A percentile compares a stretch with the other conserved stretches of the same genome.
Evolutionary conservation across 2,329 filamentous ascomycete species (phyloP).

Genomic region (Alternaria sp.): DNA sequence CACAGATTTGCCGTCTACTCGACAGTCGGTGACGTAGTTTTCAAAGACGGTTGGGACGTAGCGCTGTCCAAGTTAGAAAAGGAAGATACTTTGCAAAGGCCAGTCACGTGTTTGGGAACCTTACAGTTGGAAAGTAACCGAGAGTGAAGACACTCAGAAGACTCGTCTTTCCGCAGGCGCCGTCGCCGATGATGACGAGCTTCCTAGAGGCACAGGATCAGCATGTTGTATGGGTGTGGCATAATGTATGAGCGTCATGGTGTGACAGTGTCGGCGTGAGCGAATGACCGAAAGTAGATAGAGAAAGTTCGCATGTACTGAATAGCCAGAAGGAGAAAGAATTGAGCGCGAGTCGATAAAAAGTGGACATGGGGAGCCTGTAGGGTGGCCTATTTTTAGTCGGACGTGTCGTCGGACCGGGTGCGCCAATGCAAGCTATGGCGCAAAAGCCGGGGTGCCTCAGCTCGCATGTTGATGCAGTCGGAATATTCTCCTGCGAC

Average conservation of each 20-base stretch:
- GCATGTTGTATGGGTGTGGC: constrained; percentile 16
- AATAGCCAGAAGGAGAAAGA: constrained; percentile 25
- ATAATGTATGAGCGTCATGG: constrained; percentile 15
- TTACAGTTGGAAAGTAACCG: constrained; percentile 94
- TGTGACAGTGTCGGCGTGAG: constrained; percentile 23
- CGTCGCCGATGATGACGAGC: constrained; percentile 95
- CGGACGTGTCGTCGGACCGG: constrained; percentile 43
- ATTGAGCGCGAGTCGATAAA: constrained; percentile 43
- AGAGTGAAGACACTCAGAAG: constrained; percentile 96
- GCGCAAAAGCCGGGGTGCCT: constrained; percentile 39
- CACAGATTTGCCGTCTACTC: constrained; percentile 98
- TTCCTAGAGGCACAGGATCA: constrained; percentile 68
- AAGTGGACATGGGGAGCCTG: constrained; percentile 44
- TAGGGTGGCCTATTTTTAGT: constrained; percentile 49
- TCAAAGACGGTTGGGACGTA: constrained; percentile 89
- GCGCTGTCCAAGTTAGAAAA: constrained; percentile 42
- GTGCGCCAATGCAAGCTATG: constrained; percentile 51
- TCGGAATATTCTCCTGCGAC: neutral
- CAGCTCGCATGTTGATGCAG: constrained; percentile 24
- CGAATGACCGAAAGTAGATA: constrained; percentile 3
- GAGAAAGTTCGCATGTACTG: constrained; percentile 15
- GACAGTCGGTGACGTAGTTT: constrained; percentile 98
- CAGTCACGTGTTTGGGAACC: constrained; percentile 22
- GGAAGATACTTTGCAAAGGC: constrained; percentile 50
- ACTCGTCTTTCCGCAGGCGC: constrained; percentile 98